These are phyloP conservation scores for Lodderomyces elongisporus DNA, from an alignment of 1,139 yeast species.

Conservation along the genomic window DNA sequence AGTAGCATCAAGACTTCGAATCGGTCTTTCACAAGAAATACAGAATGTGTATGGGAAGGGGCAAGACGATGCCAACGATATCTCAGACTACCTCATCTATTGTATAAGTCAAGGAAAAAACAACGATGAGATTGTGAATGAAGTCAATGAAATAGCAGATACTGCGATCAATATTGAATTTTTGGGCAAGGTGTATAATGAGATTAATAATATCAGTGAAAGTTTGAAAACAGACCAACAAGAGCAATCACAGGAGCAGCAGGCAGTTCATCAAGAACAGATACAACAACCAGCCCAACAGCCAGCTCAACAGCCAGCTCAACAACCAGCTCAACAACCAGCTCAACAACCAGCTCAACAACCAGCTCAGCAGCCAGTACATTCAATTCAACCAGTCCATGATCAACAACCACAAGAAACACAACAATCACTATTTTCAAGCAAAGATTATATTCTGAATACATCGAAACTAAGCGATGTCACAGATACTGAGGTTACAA, in stretches of 20 bases:
- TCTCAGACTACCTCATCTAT: constrained; percentile 74
- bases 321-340: no score
- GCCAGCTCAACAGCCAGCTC: no score
- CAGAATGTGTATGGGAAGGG: constrained; percentile 27
- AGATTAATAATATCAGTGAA: constrained; percentile 28
- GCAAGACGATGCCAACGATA: constrained; percentile 67
- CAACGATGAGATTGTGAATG: constrained; percentile 58
- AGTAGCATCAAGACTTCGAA: constrained; percentile 13
- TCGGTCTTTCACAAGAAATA: constrained; percentile 34
- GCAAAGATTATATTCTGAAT: no score
- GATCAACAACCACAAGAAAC: no score
- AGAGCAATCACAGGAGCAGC: constrained; percentile 6
- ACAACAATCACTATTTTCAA: no score
- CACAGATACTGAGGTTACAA: constrained; percentile 4
- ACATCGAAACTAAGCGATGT: background rate
- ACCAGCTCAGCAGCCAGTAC: no score
- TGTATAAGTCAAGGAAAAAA: constrained; percentile 69
- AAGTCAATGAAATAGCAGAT: constrained; percentile 62
- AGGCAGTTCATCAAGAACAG: constrained; percentile 3
- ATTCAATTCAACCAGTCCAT: no score
- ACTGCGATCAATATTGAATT: constrained; percentile 51
- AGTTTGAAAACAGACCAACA: constrained; percentile 3
- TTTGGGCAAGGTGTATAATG: constrained; percentile 51
- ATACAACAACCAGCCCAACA: constrained; percentile 1
- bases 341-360: no score